These are phyloP conservation scores for Fusarium pseudograminearum DNA, from an alignment of 2,329 filamentous ascomycete genomes.

Conservation along the genomic window DNA sequence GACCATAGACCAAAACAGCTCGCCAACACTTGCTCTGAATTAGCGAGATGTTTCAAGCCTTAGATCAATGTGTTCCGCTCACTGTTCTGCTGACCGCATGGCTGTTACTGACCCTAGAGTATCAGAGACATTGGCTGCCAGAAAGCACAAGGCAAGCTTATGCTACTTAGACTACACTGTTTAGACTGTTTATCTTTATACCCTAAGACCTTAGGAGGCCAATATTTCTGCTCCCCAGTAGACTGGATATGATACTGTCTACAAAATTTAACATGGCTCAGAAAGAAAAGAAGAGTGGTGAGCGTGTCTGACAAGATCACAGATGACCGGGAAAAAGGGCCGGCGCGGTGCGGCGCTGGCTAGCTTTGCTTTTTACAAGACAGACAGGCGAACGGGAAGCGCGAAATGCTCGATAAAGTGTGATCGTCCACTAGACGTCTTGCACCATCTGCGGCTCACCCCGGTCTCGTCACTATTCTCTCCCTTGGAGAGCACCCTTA, in stretches of 20 bases:
- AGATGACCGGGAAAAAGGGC: conserved; percentile 16
- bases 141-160: too few relatives aligned
- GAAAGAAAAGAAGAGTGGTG: background rate
- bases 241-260: background rate
- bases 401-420: conserved; percentile 47
- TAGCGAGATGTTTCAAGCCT: background rate
- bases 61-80: background rate
- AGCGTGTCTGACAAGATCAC: conserved; percentile 1
- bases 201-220: too few relatives aligned
- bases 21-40: background rate
- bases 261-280: background rate
- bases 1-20: conserved; percentile 38
- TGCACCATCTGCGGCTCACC: conserved; percentile 49
- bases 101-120: background rate
- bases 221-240: too few relatives aligned
- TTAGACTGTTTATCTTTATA: too few relatives aligned
- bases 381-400: conserved; percentile 37
- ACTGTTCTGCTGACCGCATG: background rate
- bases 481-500: conserved; percentile 42
- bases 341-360: conserved; percentile 26
- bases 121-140: too few relatives aligned
- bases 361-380: conserved; percentile 41
- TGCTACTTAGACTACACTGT: too few relatives aligned
- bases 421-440: conserved; percentile 47
- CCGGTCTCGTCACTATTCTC: conserved; percentile 48